Evolutionary conservation across 2,329 filamentous ascomycete species (phyloP), one percentile per base, ranked within the genome.

Genomic region (Penicillium sclerotigenum): DNA sequence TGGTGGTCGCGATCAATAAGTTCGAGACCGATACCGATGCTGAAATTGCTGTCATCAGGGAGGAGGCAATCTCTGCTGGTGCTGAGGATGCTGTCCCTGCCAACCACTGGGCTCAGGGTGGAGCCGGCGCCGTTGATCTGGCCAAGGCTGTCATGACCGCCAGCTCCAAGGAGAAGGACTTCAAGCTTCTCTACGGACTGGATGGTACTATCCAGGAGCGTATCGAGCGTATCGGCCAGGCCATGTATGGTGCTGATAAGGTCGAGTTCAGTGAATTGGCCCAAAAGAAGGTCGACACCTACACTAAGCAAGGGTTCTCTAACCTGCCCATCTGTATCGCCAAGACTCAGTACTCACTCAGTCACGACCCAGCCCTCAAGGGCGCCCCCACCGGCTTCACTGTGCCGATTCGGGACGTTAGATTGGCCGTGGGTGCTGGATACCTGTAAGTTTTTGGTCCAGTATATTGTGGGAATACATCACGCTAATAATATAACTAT

Each of bases 301-400:
- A 97, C 77, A 92, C 89, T 31, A 85, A 86, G 71, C 94, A 97
- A 75, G 94, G 94, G 43, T 95, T 93, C 68, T 89, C 88, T 22
- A 91, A 96, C 74, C 80, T 99, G 62, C 94, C 94, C 34, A 96
- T 97, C 70, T 99, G 94, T 74, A 85, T 97, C 63, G 94, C 94
- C 60, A 99, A 99, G 86, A 99, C 94, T 14, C 94, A 99, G 76
- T 99, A 99, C 80, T 96, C 90, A 33, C 82, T 99, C 47, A 94
- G 89, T 56, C 93, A 97, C 75, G 91, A 99, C 73, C 88, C 93
- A 2, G 86, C 89, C 11, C 82, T 97, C 67, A 99, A 99, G 83
- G 94, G 94, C 60, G 94, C 94, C 9, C 94, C 94, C 24, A 90
- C 87, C 4, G 94, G 93, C 57, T 99, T 97, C 76, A 95, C 90